Percentiles rank a stretch among this genome's conserved stretches.
Evolutionary conservation across 768 basidiomycete species (phyloP).

Genomic region (Tremella yokohamensis): DNA sequence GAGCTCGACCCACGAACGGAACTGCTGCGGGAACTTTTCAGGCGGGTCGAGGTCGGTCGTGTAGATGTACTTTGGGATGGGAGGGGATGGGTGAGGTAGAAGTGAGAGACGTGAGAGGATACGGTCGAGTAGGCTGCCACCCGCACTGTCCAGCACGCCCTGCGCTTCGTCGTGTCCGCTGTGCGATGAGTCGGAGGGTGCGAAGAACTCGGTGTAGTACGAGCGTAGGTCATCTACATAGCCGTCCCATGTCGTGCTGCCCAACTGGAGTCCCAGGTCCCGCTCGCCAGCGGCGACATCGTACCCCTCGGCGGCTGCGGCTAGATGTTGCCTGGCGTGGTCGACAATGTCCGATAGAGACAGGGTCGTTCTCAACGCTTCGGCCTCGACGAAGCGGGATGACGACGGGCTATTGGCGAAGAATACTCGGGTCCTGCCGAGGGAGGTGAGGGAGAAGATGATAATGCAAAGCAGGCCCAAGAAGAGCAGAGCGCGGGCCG

Average conservation of each 20-base stretch:
- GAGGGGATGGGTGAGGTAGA: slow-evolving; percentile 4
- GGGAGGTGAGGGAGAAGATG: no score
- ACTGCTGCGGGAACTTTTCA: slow-evolving; percentile 24
- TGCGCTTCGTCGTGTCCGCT: neutral
- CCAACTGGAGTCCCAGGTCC: slow-evolving; percentile 9
- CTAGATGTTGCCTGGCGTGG: neutral
- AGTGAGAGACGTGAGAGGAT: slow-evolving; percentile 7
- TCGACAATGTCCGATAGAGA: slow-evolving; percentile 2
- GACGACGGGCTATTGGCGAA: no score
- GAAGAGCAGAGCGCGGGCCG: no score
- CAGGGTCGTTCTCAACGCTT: neutral
- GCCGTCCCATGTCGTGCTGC: slow-evolving; percentile 5
- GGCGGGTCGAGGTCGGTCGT: slow-evolving; percentile 22
- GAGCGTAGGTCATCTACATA: slow-evolving; percentile 2
- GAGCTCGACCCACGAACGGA: slow-evolving; percentile 21
- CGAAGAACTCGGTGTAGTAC: slow-evolving; percentile 12
- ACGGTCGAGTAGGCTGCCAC: slow-evolving; percentile 6
- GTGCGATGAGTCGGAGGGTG: neutral
- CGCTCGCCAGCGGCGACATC: neutral
- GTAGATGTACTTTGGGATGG: slow-evolving; percentile 25
- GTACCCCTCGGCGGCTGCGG: neutral
- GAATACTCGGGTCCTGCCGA: no score
- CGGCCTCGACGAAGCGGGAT: no score
- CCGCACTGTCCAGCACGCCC: neutral
- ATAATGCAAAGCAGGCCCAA: no score